Base-by-base conservation (phyloP, 1,139 yeast species). In the Kodamaea fungicola region DNA sequence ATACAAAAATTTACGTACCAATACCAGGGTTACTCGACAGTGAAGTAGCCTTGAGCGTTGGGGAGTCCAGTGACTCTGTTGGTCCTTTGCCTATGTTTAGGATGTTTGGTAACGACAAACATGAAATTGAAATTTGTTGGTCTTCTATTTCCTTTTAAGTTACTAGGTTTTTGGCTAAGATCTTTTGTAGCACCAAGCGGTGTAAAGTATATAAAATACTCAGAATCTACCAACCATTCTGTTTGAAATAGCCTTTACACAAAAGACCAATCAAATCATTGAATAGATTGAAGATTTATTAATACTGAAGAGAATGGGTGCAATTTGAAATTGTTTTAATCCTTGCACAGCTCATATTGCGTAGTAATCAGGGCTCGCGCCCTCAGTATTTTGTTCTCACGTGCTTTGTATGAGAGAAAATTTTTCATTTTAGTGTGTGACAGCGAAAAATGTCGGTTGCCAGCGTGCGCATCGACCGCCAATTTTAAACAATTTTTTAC, bases 401-500 rank as follows among this genome's bases (percentile, higher is more conserved):
- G 30, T 32, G 34, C 16, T 4, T 23, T 23, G 10, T 8, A 23
- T n/a, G 10, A 8, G 26, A 23, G 10, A 23, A 23, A 8, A 8
- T 4, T 23, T 23, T 23, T 23, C 26, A 23, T 8, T n/a, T n/a
- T 8, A 4, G 26, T n/a, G 26, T 25, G 3, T n/a, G 10, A 8
- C 33, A 16, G 37, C 38, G 41, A 38, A 38, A 37, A 40, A 37
- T 33, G 34, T 23, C 26, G 10, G 34, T 38, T 35, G 28, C 34
- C 28, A 13, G 30, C 22, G 10, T 7, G 36, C 33, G 25, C 28
- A 26, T 12, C 12, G 28, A 12, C 21, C 23, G 32, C 28, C 30
- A 35, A 31, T 28, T 33, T 28, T 34, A 40, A 35, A 34, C 30
- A 35, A 31, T 38, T 40, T 40, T 38, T 35, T 32, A 40, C 33